A percentile compares a stretch with the other conserved stretches of the same genome.
Evolutionary conservation across 2,329 filamentous ascomycete genomes (phyloP).

Genomic region (Volutella citrinella): DNA sequence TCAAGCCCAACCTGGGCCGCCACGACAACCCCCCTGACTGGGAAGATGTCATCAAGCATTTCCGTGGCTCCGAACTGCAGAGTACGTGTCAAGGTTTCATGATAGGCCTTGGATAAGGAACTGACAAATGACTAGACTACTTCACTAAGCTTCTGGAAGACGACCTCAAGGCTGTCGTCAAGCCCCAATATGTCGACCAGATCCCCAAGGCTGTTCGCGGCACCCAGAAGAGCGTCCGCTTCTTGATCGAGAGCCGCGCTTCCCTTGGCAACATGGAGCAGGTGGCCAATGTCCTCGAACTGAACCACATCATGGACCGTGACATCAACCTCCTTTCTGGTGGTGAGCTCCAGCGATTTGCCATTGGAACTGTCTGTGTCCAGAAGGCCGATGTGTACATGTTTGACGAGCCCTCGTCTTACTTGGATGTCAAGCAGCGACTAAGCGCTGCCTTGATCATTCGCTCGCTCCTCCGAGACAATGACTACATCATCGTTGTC

Average conservation of each 20-base stretch:
- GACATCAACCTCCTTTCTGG: slow-evolving; percentile 89
- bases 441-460: slow-evolving; percentile 89
- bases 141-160: slow-evolving; percentile 98
- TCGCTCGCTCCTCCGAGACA: slow-evolving; percentile 79
- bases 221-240: slow-evolving; percentile 73
- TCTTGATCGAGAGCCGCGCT: slow-evolving; percentile 71
- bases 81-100: slow-evolving; percentile 66
- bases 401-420: slow-evolving; percentile 99
- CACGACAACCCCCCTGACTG: slow-evolving; percentile 97
- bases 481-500: slow-evolving; percentile 97
- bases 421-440: slow-evolving; percentile 99
- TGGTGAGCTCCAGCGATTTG: slow-evolving; percentile 97
- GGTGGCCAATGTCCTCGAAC: slow-evolving; percentile 79
- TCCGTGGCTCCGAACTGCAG: slow-evolving; percentile 94
- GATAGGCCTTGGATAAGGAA: too few relatives aligned
- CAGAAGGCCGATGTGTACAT: slow-evolving; percentile 98
- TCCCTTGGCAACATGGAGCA: slow-evolving; percentile 78
- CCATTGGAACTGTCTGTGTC: slow-evolving; percentile 92
- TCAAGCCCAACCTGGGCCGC: slow-evolving; percentile 95
- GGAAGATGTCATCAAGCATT: slow-evolving; percentile 98
- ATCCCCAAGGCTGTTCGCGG: slow-evolving; percentile 90
- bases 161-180: slow-evolving; percentile 94
- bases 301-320: slow-evolving; percentile 86
- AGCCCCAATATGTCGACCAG: slow-evolving; percentile 99
- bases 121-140: slow-evolving; percentile 81